phyloP scores from a whole-genome alignment of 2,329 filamentous ascomycete genomes.

The Colletotrichum sp. region DNA sequence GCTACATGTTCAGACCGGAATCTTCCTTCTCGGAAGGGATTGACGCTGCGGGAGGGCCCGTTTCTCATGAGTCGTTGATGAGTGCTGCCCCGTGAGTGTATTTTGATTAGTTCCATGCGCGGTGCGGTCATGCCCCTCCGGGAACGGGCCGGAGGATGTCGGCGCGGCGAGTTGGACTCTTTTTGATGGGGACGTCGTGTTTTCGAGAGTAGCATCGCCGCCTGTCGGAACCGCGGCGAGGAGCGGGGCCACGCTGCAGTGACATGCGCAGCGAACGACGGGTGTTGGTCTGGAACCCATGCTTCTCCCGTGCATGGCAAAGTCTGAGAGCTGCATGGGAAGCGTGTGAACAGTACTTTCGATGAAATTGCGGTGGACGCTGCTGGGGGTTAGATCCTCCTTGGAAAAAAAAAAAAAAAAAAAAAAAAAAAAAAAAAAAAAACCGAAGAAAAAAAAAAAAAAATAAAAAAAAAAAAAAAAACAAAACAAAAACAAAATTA shows the following conservation, averaged over 20 bases:
- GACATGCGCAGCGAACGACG: background rate
- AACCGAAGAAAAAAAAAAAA: background rate
- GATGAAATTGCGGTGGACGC: background rate
- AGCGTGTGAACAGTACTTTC: background rate
- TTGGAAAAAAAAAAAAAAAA: background rate
- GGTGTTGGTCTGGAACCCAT: background rate
- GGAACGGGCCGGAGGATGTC: slow-evolving; percentile 13
- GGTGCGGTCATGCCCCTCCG: slow-evolving; percentile 7
- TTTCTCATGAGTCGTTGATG: background rate
- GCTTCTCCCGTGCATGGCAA: background rate
- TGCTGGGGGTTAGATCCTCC: background rate
- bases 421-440: background rate
- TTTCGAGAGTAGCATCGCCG: slow-evolving; percentile 1
- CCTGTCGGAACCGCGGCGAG: background rate
- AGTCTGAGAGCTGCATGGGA: background rate
- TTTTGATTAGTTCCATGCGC: background rate
- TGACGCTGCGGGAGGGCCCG: slow-evolving; percentile 10
- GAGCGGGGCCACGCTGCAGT: background rate
- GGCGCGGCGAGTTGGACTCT: background rate
- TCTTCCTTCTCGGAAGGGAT: slow-evolving; percentile 1
- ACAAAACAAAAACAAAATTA: no score
- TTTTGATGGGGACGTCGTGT: background rate
- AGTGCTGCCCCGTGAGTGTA: background rate
- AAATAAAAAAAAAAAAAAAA: no score
- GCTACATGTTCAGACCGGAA: background rate